Evolutionary conservation across 208 protist species (phyloP).

Genomic region (Trypanosoma platydactyli): DNA sequence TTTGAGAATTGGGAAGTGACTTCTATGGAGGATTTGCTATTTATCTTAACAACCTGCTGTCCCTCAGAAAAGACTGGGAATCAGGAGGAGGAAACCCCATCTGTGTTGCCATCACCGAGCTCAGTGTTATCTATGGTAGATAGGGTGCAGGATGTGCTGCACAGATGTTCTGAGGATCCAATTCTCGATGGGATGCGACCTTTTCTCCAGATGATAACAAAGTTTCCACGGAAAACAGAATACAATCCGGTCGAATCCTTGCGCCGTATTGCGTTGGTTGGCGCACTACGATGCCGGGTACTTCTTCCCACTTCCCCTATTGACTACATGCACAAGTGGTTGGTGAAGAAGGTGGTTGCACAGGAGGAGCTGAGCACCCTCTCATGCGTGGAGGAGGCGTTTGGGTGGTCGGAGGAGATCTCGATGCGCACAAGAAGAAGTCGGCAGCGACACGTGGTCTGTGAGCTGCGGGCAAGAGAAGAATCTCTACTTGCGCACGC

Average conservation of each 20-base stretch:
- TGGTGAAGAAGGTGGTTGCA: constrained; percentile 46
- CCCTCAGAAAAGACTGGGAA: not conserved
- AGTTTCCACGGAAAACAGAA: constrained; percentile 10
- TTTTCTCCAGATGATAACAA: constrained; percentile 18
- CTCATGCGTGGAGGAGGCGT: constrained; percentile 51
- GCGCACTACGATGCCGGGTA: constrained; percentile 74
- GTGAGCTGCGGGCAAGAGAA: constrained; percentile 40
- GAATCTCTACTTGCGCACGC: constrained; percentile 35
- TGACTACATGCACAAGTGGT: constrained; percentile 75
- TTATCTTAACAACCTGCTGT: constrained; percentile 37
- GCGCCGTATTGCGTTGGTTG: constrained; percentile 51
- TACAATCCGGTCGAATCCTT: constrained; percentile 29
- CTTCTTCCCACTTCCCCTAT: constrained; percentile 77
- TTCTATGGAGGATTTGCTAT: constrained; percentile 50
- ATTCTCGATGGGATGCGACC: constrained; percentile 26
- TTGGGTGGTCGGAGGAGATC: constrained; percentile 58
- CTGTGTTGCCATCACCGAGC: not conserved
- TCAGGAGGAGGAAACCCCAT: not conserved
- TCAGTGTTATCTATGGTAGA: constrained; percentile 6
- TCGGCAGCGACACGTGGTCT: constrained; percentile 41
- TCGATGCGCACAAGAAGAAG: constrained; percentile 43
- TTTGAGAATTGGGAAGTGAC: constrained; percentile 66
- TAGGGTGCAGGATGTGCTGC: constrained; percentile 15
- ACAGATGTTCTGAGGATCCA: not conserved
- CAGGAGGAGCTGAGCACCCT: constrained; percentile 46